Conservation (phyloP, 2,329 filamentous ascomycete species). For the Periglandula ipomoeae region DNA sequence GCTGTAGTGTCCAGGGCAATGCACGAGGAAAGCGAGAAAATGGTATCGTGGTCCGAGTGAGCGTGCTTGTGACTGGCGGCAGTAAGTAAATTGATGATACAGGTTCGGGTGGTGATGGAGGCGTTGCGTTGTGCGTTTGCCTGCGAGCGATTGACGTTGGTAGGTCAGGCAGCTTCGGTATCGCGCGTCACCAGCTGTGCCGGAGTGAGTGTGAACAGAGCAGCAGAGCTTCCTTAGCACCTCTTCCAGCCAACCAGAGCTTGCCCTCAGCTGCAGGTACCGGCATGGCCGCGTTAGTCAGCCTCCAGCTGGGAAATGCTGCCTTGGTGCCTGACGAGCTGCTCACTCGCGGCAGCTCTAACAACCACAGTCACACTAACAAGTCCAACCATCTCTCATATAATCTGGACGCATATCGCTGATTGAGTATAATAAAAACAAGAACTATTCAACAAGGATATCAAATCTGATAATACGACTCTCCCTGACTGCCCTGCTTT, state of each 20-base stretch:
- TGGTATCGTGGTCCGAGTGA: slow-evolving; percentile 13
- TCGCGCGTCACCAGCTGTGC: slow-evolving; percentile 29
- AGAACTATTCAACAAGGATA: slow-evolving; percentile 8
- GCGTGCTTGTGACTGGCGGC: neutral
- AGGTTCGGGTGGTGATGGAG: neutral
- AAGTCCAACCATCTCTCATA: no score
- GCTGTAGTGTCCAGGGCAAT: neutral
- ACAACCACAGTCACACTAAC: neutral
- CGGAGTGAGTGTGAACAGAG: neutral
- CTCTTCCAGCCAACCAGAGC: slow-evolving; percentile 1
- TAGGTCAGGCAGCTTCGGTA: slow-evolving; percentile 33
- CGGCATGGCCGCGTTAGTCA: slow-evolving; percentile 1
- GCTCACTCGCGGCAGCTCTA: neutral
- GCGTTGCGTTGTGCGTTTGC: neutral
- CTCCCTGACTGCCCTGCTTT: neutral
- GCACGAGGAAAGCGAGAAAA: neutral
- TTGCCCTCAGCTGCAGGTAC: neutral
- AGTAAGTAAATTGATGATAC: neutral
- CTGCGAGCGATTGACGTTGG: neutral
- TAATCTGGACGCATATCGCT: no score
- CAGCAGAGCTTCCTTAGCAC: neutral
- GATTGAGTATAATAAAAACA: neutral
- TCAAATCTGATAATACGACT: slow-evolving; percentile 1
- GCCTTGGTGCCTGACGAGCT: slow-evolving; percentile 5
- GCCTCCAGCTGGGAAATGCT: neutral